Evolutionary conservation across 176 grass and related monocot species (phyloP), one percentile per base, ranked within the genome.

Genomic region (Typha latifolia): DNA sequence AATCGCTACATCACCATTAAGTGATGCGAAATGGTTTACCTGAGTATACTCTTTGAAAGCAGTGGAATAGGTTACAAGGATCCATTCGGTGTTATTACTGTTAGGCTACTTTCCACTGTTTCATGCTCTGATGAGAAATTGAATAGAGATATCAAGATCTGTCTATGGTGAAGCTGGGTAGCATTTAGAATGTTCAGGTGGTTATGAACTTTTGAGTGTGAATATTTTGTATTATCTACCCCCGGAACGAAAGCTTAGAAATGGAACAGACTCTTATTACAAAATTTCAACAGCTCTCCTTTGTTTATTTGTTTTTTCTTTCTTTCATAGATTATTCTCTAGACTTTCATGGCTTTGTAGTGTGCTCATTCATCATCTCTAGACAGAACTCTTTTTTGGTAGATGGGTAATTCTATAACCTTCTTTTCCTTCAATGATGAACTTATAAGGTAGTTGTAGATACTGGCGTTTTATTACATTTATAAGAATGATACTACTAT

Each of bases 1-100:
- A 96, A 96, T 47, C 22, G 87, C 62, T 96, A 96, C 51, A 96
- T 96, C 74, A 96, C 91, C 32, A 96, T 96, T 56, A 76, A 82
- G 79, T 96, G 87, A 59, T 59, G 52, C 52, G 15, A 14, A 21
- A 20, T 57, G 52, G 16, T 57, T 57, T 9, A 57, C 5, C 15
- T 57, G 14, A 15, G 51, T 15, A 53, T 53, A 16, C n/a, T 13
- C n/a, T 53, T 53, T 53, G 5, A 53, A 15, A 53, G 14, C 51
- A 14, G n/a, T n/a, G n/a, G 51, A 12, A 14, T 5, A 12, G 51
- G 51, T 3, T 16, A 55, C 14, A 18, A 55, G 51, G 51, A 55
- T 18, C 18, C 14, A 55, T 55, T n/a, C 51, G 5, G 14, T 55
- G 51, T 55, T 0, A n/a, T 18, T 14, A 55, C 18, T 55, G 14